These are phyloP conservation scores for Globisporangium cylindrosporum DNA, from an alignment of 352 stramenopile species.

Conservation along the genomic window DNA sequence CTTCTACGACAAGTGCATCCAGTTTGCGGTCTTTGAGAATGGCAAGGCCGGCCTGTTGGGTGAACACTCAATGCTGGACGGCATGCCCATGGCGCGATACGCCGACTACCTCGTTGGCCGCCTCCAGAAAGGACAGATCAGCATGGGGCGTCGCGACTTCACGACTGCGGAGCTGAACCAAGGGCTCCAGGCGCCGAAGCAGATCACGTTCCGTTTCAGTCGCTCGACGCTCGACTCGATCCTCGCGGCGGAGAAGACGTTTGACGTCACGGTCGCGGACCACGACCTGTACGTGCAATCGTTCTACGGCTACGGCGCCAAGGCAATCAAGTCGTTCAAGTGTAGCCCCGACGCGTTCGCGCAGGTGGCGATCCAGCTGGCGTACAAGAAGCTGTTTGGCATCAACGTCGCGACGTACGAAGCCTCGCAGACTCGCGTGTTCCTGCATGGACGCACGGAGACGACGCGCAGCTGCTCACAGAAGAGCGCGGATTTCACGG, in stretches of 20 bases:
- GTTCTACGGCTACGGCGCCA: conserved; percentile 89
- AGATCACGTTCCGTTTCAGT: conserved; percentile 57
- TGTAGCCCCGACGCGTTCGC: conserved; percentile 94
- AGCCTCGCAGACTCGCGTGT: conserved; percentile 91
- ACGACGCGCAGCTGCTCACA: conserved; percentile 82
- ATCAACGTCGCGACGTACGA: conserved; percentile 91
- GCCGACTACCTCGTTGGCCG: conserved; percentile 59
- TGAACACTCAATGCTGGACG: conserved; percentile 93
- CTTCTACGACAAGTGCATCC: conserved; percentile 97
- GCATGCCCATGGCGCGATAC: conserved; percentile 78
- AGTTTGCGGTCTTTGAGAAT: conserved; percentile 95
- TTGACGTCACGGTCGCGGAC: conserved; percentile 72
- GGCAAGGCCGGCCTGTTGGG: conserved; percentile 92
- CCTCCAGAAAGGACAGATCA: conserved; percentile 47
- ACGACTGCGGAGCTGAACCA: conserved; percentile 37
- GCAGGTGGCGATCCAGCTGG: conserved; percentile 95
- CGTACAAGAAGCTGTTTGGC: conserved; percentile 74
- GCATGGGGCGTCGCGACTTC: conserved; percentile 37
- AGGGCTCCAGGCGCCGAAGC: conserved; percentile 27
- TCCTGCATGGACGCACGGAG: conserved; percentile 94
- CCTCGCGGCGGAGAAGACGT: conserved; percentile 45
- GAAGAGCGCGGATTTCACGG: conserved; percentile 81
- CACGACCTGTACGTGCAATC: conserved; percentile 87
- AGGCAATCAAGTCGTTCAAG: conserved; percentile 87
- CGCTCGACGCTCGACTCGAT: conserved; percentile 46